Percentiles rank a stretch among this genome's conserved stretches.
These are phyloP conservation scores for Laguncularia racemosa DNA, from an alignment of 345 rosid species.

Conservation along the genomic window DNA sequence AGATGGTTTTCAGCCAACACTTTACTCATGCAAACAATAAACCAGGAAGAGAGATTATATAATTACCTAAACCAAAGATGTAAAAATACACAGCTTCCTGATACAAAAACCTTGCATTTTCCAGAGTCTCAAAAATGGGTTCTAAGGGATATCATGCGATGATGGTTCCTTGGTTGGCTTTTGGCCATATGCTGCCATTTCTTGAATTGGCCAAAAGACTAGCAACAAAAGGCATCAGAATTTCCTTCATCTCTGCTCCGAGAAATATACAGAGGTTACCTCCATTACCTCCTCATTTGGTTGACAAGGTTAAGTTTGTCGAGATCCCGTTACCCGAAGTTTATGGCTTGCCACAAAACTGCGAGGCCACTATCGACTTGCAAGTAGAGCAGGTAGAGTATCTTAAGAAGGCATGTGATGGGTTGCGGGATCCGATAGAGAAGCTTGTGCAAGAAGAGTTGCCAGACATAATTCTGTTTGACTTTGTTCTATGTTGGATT, in stretches of 20 bases:
- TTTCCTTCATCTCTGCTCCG: constrained; percentile 17
- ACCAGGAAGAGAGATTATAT: constrained; percentile 1
- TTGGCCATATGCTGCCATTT: constrained; percentile 18
- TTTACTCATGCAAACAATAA: neutral
- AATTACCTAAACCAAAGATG: neutral
- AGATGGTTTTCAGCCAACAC: neutral
- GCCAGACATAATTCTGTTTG: constrained; percentile 16
- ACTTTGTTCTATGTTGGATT: constrained; percentile 18
- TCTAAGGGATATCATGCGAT: constrained; percentile 9
- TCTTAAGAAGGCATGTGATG: constrained; percentile 15
- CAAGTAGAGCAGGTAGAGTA: constrained; percentile 10
- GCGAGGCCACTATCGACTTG: constrained; percentile 22
- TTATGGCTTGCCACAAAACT: constrained; percentile 16
- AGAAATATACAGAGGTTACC: constrained; percentile 22
- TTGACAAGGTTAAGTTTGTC: constrained; percentile 7
- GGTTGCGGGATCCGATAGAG: constrained; percentile 13
- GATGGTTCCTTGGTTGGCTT: constrained; percentile 19
- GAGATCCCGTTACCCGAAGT: constrained; percentile 12
- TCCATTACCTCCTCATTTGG: constrained; percentile 5
- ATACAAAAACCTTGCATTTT: neutral
- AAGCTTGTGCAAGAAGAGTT: constrained; percentile 6
- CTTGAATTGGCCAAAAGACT: constrained; percentile 13
- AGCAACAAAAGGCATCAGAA: constrained; percentile 16
- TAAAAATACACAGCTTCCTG: too few relatives aligned
- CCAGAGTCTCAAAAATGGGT: constrained; percentile 1